These are phyloP conservation scores for Chaetomiaceae sp. DNA, from an alignment of 2,329 filamentous ascomycete species.

Conservation along the genomic window DNA sequence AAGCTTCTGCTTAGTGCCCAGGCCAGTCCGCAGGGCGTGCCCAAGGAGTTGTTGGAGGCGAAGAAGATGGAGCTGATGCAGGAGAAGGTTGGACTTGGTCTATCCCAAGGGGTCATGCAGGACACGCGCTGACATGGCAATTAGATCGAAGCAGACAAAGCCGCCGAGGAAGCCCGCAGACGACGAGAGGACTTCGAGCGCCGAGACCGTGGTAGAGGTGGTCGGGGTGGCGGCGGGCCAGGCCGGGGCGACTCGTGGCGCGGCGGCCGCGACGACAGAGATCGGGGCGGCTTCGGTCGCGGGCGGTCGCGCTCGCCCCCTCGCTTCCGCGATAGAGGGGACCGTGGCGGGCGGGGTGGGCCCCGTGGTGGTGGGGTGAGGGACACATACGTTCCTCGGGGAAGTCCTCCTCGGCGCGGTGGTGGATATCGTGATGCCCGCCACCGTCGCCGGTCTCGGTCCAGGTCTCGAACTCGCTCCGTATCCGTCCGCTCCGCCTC, in stretches of 20 bases:
- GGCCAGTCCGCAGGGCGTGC: constrained; percentile 80
- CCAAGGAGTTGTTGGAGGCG: constrained; percentile 88
- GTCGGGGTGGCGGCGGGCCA: constrained; percentile 24
- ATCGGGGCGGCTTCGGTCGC: constrained; percentile 43
- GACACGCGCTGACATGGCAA: neutral
- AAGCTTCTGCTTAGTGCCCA: constrained; percentile 87
- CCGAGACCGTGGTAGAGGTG: constrained; percentile 56
- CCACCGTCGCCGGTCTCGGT: constrained; percentile 42
- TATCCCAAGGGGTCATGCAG: neutral
- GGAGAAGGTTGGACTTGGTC: constrained; percentile 70
- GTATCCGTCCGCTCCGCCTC: constrained; percentile 11
- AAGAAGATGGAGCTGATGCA: constrained; percentile 95
- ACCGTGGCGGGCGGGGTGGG: constrained; percentile 34
- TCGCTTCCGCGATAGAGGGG: constrained; percentile 39
- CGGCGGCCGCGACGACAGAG: constrained; percentile 48
- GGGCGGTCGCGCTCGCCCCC: constrained; percentile 46
- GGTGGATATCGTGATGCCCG: constrained; percentile 37
- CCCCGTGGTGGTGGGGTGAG: constrained; percentile 29
- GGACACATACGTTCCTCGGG: constrained; percentile 51
- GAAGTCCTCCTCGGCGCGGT: constrained; percentile 34
- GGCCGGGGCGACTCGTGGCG: constrained; percentile 48
- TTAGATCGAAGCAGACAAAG: constrained; percentile 76
- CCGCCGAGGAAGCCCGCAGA: constrained; percentile 67
- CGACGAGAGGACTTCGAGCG: constrained; percentile 66
- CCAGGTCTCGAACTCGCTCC: constrained; percentile 31